Evolutionary conservation across 495 filamentous ascomycete species (phyloP), one percentile per base, ranked within the genome.

Genomic region (Sporormia fimetaria): DNA sequence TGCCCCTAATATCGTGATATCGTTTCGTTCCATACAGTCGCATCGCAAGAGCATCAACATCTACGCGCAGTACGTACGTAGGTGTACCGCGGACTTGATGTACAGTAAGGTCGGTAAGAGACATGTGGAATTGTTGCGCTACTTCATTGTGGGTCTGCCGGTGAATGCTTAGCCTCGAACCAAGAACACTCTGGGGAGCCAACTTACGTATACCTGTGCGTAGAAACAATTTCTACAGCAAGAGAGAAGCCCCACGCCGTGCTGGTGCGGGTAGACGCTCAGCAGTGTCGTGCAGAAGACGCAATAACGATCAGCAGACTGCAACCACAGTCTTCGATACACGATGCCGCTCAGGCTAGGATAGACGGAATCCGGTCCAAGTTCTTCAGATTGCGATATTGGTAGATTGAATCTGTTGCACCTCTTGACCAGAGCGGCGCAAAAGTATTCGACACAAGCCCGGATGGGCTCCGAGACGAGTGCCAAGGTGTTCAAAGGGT

Each of bases 391-490:
- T 6, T 8, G 7, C 8, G 15, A 2, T 11, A 38, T 24, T 22
- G 35, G 35, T 3, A 46, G 42, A 15, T 46, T 46, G 34, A 46
- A 46, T 10, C 3, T 15, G 21, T 46, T 46, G 42, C 34, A 7
- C 2, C 6, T 7, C n/a, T 17, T 21, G 3, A 46, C 42, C 1
- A 46, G 21, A 33, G 38, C 34, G 5, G 33, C 15, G 28, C 42
- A 39, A 17, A 32, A 46, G 18, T 10, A 24, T 27, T 39, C 42
- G 14, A 46, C 28, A 1, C 24, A 21, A 3, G 23, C 24, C 11
- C 35, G 17, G 2, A 20, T 14, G 15, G 7, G 26, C 14, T 16
- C 33, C 18, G 42, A 46, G 5, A 35, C 33, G 18, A 31, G 26
- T 22, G 35, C 42, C 17, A 46, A 20, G 5, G 3, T 18, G 21